Conservation (phyloP, 768 basidiomycete genomes). For the Leccinellum albellum region DNA sequence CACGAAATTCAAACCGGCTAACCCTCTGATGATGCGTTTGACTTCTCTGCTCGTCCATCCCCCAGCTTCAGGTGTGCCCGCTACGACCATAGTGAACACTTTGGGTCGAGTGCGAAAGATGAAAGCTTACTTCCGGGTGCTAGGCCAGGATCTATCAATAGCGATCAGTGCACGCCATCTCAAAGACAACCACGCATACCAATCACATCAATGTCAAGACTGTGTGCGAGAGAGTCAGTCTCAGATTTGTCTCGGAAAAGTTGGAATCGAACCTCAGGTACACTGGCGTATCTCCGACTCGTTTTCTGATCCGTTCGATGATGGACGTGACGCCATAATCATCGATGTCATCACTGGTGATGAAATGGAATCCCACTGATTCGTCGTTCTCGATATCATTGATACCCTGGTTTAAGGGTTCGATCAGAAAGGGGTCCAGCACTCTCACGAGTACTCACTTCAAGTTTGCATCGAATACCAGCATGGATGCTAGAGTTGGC, state of each 20-base stretch:
- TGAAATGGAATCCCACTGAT: conserved; percentile 72
- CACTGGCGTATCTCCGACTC: conserved; percentile 72
- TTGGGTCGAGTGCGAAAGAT: neutral
- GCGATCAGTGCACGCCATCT: neutral
- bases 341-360: conserved; percentile 81
- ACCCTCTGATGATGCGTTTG: conserved; percentile 75
- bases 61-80: conserved; percentile 81
- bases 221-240: conserved; percentile 23
- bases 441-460: conserved; percentile 27
- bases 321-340: conserved; percentile 71
- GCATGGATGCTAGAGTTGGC: conserved; percentile 74
- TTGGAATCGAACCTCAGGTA: conserved; percentile 55
- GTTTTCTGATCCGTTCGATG: conserved; percentile 60
- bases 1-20: conserved; percentile 79
- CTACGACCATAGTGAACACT: conserved; percentile 32
- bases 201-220: conserved; percentile 80
- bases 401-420: conserved; percentile 13
- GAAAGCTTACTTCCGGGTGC: conserved; percentile 70
- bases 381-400: conserved; percentile 57
- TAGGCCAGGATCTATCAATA: conserved; percentile 59
- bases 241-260: neutral
- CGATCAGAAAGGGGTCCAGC: neutral
- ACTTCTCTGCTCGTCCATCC: conserved; percentile 84
- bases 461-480: conserved; percentile 77
- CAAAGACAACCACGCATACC: conserved; percentile 36